Evolutionary conservation across 2,329 filamentous ascomycete species (phyloP), one percentile per base, ranked within the genome.

Genomic region (Rhynchosporium secalis): DNA sequence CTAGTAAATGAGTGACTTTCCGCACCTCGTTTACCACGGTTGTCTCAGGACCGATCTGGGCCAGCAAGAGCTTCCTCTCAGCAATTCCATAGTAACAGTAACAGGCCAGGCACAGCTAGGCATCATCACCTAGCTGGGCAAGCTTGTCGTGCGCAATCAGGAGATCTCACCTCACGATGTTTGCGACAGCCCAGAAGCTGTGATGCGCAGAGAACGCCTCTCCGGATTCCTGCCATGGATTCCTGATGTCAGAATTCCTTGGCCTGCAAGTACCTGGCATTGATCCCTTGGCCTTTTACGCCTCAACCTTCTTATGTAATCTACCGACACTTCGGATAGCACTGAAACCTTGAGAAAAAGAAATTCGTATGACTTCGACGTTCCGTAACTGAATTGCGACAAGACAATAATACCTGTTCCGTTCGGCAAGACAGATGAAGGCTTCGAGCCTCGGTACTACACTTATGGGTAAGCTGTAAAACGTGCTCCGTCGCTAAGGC

Each of bases 351-450:
- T n/a, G 4, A 33, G 38, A 46, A 45, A 28, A 3, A 45, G 38
- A 46, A 45, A 40, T 45, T 56, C 28, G 40, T 56, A 26, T 29
- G 54, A 56, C 45, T 45, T 46, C 15, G 3, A 31, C 28, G 28
- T 28, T 46, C 29, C 13, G 31, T 7, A 52, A 49, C 15, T n/a
- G 33, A 36, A 36, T 20, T 20, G 20, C 20, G 20, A 10, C 33
- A 3, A 36, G 7, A 15, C 12, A 26, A 29, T 38, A 36, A 57
- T 28, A 46, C 33, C 59, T 45, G 48, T 6, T 36, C 49, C 41
- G 56, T 51, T 49, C 61, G 48, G 56, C 55, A 59, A 56, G 61
- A 62, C 61, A 62, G 43, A 58, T 15, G 59, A 52, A 57, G 45
- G 40, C 9, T 36, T 20, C 33, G 33, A 36, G 49, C 56, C 41